Evolutionary conservation across 2,329 filamentous ascomycete species (phyloP), one percentile per base, ranked within the genome.

Genomic region (Hypoxylon sp.): DNA sequence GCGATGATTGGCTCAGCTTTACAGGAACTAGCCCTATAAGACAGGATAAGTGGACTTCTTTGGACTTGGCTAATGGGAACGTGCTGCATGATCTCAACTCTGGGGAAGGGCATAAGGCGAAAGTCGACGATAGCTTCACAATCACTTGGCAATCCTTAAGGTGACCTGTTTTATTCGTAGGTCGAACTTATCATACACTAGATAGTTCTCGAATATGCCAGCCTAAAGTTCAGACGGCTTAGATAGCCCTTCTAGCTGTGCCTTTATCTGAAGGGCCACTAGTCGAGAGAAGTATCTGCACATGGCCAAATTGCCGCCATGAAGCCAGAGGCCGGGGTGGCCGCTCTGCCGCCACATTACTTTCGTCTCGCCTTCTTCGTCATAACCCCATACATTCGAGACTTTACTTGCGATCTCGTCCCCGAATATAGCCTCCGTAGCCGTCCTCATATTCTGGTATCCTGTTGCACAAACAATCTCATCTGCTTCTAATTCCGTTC

Each of bases 371-470:
- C 85, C 86, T 67, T 87, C 84, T 0, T 76, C 72, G 47, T 91
- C 87, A 63, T 90, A 82, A 0, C 88, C 89, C 88, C 90, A 91
- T 14, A 90, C 84, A 70, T 90, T 87, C 1, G 81, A 80, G 3
- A 89, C 84, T 26, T 83, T 81, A 57, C 88, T 85, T 0, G 88
- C 89, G 9, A 92, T 81, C 17, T 85, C 82, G 31, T 90, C 84
- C 0, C 90, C 91, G 59, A 93, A 84, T 19, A 91, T 86, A 33
- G 83, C 81, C n/a, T 87, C 80, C 1, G 90, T 87, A 19, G 87
- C 86, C 0, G 87, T 89, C 10, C 84, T 82, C 90, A 93, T 93
- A 74, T 91, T 92, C 67, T 90, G 85, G 71, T 91, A 81, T 3
- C 85, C 86, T 1, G 86, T 88, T 4, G 86, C 86, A 59, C 87